Base-by-base conservation (phyloP, 2,329 filamentous ascomycete species). In the Amylocarpus encephaloides region DNA sequence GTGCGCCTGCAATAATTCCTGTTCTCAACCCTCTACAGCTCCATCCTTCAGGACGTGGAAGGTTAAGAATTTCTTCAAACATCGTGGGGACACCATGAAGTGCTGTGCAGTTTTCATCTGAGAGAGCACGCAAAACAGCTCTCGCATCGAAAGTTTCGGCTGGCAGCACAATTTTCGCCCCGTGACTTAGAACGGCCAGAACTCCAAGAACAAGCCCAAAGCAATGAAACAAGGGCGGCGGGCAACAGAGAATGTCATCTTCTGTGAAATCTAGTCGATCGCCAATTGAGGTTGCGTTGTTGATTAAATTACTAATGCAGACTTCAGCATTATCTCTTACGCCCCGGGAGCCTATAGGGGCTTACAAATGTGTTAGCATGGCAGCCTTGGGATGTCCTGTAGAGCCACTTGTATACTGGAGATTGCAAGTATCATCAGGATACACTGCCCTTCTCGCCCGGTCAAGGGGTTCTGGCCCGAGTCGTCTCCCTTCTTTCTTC, bases 391-490 rank as follows among this genome's bases (percentile, higher is more conserved):
- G 85, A 32, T 79, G 73, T 1, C 85, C 85, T 0, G 85, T 88
- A 2, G 85, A 86, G n/a, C 85, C 85, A 60, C 82, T 76, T 11
- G 85, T 88, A 68, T 88, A 88, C 60, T 88, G 84, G 38, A 88
- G 72, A 62, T 88, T 88, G 66, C 82, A 85, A 1, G 86, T 82
- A 57, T 86, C 80, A 58, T 83, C 77, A 4, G 82, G 73, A 72
- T 42, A 44, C 12, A 50, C 48, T 6, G 19, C 29, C 18, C 39
- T 30, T 43, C 47, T 40, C n/a, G 45, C 45, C 15, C 46, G 13
- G 16, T 36, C 39, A 22, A 48, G 36, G 22, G 40, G 39, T 13
- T 42, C 46, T 19, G 46, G 40, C 12, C 39, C 39, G 30, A 48
- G 29, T 42, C 26, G 42, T 34, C 40, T 48, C 29, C 46, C 46